Evolutionary conservation across 192 early-diverging fungal species (phyloP).

Genomic region (Coemansia pectinata): DNA sequence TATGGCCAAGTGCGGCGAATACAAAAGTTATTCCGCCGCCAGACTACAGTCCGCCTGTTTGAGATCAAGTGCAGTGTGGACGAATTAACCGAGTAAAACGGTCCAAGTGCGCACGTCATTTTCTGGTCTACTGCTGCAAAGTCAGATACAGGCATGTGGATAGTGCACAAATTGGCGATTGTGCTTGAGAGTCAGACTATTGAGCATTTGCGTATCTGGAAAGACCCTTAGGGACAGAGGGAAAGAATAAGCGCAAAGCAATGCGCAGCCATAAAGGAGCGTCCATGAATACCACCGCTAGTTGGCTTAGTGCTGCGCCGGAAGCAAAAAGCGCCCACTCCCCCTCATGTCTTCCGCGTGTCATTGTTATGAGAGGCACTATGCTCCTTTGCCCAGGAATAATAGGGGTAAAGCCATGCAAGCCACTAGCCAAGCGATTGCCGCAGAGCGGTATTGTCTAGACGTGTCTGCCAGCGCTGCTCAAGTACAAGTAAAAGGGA

Average conservation of each 20-base stretch:
- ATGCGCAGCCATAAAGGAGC: not conserved
- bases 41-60: not conserved
- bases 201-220: not conserved
- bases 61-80: not conserved
- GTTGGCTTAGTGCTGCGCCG: not conserved
- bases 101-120: not conserved
- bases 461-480: not conserved
- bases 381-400: conserved; percentile 3
- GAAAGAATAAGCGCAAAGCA: not conserved
- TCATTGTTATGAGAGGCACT: not conserved
- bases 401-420: conserved; percentile 4
- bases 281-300: not conserved
- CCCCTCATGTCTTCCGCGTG: not conserved
- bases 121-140: not conserved
- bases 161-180: conserved; percentile 1
- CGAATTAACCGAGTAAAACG: not conserved
- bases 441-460: not conserved
- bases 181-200: not conserved
- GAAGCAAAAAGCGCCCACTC: not conserved
- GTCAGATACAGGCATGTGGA: not conserved
- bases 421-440: conserved; percentile 3
- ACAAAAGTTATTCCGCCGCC: not conserved
- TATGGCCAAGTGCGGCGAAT: not conserved
- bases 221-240: conserved; percentile 5
- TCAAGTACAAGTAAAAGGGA: not conserved